A percentile compares a stretch with the other conserved stretches of the same genome.
Conservation (phyloP, 257 asterid genomes). For the Nicotiana undulata region DNA sequence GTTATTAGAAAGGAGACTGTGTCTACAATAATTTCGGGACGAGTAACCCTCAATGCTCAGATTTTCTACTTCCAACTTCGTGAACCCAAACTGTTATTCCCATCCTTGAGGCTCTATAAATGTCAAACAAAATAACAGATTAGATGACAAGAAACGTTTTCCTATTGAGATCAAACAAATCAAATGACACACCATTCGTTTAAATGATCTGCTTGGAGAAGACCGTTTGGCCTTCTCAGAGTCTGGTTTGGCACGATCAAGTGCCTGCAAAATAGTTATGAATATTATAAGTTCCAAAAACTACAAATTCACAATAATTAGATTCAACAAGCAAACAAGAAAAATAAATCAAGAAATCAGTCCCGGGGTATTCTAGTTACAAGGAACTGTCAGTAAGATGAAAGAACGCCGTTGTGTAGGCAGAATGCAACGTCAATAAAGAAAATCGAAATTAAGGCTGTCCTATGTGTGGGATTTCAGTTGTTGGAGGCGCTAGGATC, state of each 20-base stretch:
- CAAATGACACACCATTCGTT: constrained; percentile 46
- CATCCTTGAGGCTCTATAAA: constrained; percentile 14
- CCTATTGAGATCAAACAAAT: neutral
- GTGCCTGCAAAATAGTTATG: constrained; percentile 34
- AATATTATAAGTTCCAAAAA: neutral
- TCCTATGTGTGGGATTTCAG: neutral
- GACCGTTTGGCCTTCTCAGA: constrained; percentile 36
- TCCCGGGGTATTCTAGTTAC: neutral
- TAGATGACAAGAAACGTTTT: neutral
- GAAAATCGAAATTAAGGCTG: neutral
- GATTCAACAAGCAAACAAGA: neutral
- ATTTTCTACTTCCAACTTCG: constrained; percentile 6
- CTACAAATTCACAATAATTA: neutral
- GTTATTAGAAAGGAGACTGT: neutral
- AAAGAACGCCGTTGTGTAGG: neutral
- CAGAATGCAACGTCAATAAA: neutral
- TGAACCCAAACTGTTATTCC: constrained; percentile 7
- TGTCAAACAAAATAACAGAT: neutral
- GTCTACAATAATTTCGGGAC: neutral
- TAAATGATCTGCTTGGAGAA: constrained; percentile 47
- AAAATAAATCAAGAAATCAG: neutral
- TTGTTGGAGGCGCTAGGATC: neutral
- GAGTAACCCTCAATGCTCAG: neutral
- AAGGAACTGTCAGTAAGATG: neutral
- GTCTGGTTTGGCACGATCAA: constrained; percentile 84